Evolutionary conservation across 345 rosid genomes (phyloP).

Genomic region (Passiflora organensis): DNA sequence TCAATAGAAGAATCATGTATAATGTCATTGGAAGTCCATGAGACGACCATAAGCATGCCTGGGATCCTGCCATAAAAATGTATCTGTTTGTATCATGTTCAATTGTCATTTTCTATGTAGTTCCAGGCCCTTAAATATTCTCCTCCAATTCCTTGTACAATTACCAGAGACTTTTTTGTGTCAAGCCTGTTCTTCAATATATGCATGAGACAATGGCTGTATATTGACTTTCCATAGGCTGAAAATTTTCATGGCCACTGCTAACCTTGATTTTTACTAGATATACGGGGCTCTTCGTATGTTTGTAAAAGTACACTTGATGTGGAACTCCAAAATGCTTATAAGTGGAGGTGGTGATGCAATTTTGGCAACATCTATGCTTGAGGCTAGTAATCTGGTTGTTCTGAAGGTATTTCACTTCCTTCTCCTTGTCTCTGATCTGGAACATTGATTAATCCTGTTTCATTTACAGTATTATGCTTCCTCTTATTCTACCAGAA

Average conservation of each 20-base stretch:
- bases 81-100: too few relatives aligned
- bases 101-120: too few relatives aligned
- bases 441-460: constrained; percentile 6
- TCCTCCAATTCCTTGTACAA: too few relatives aligned
- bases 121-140: too few relatives aligned
- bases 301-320: constrained; percentile 62
- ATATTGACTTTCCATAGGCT: too few relatives aligned
- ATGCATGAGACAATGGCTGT: too few relatives aligned
- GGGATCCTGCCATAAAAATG: too few relatives aligned
- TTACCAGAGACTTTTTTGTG: too few relatives aligned
- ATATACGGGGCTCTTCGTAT: constrained; percentile 67
- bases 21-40: too few relatives aligned
- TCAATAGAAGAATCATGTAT: too few relatives aligned
- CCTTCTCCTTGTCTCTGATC: neutral
- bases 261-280: constrained; percentile 24
- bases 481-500: constrained; percentile 28
- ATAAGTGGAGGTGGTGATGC: constrained; percentile 58
- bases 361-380: constrained; percentile 48
- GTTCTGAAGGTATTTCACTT: constrained; percentile 52
- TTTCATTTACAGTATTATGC: neutral
- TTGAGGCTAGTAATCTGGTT: constrained; percentile 65
- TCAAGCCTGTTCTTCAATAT: too few relatives aligned
- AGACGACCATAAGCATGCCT: too few relatives aligned
- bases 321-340: constrained; percentile 71
- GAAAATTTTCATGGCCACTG: constrained; percentile 1